Conservation (phyloP, 164 flowering plant species). For the Santalum album region DNA sequence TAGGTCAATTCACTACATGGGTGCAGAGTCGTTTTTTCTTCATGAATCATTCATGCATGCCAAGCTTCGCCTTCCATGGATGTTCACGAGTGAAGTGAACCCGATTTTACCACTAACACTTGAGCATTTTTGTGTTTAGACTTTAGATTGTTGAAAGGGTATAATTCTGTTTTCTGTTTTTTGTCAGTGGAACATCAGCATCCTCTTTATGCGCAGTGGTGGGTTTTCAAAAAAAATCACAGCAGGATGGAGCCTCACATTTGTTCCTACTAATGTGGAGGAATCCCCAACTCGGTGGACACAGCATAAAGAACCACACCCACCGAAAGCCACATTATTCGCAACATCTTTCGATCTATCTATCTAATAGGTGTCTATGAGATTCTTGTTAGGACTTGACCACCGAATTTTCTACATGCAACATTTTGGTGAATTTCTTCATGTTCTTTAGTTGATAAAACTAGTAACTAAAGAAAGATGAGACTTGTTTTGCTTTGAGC, state of each 20-base stretch:
- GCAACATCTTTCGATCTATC: constrained; percentile 12
- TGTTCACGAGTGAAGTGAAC: no score
- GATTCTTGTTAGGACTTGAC: constrained; percentile 26
- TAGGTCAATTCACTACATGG: no score
- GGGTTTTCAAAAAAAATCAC: no score
- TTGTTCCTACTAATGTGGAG: constrained; percentile 5
- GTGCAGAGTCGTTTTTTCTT: no score
- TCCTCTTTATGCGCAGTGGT: no score
- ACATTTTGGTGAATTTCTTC: background rate
- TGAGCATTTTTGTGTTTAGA: no score
- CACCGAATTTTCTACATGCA: background rate
- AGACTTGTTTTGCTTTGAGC: constrained; percentile 5
- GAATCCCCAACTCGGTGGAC: constrained; percentile 32
- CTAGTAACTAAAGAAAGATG: background rate
- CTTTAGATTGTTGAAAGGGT: no score
- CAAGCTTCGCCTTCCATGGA: no score
- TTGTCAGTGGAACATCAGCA: no score
- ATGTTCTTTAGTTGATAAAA: constrained; percentile 1
- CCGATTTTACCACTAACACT: no score
- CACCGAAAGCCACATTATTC: constrained; percentile 34
- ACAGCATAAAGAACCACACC: constrained; percentile 16
- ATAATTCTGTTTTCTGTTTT: no score
- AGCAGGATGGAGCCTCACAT: background rate
- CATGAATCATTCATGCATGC: no score
- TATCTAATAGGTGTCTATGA: constrained; percentile 19